Evolutionary conservation across 192 early-diverging fungal genomes (phyloP), one percentile per base, ranked within the genome.

Genomic region (Coemansia sp.): DNA sequence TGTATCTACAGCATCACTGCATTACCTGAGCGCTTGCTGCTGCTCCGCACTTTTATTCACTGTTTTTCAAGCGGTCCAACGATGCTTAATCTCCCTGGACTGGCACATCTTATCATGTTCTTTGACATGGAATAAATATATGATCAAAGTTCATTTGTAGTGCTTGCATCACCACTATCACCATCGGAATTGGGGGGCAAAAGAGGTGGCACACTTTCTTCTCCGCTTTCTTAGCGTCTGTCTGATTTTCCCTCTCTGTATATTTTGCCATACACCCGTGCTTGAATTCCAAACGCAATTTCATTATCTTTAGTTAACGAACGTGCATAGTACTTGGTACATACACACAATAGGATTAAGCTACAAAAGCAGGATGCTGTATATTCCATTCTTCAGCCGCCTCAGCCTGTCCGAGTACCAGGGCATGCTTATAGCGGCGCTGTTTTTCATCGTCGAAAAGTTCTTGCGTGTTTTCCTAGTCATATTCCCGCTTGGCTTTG

Each of bases 401-500:
- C 82, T 90, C 33, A 86, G 87, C 62, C 70, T 87, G 65, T 72
- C 85, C 38, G 89, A 89, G 67, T 90, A 90, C 75, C 85, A 86
- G 76, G 80, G 87, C 66, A 69, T 91, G 69, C 49, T 87, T 5
- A 70, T 91, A 50, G 88, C 90, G 15, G 72, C 90, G 33, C 65
- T 87, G 69, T 84, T 94, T 53, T 87, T 94, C 34, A 68, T 93
- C 0, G 72, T 89, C 55, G 94, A 95, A 75, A 88, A 87, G 70
- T 33, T 93, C 7, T 67, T 94, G 61, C 85, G 94, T 29, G 68
- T 94, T 22, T 85, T 94, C 65, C 81, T 90, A 31, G 75, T 88
- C 34, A 75, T 91, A 36, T 80, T 92, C 13, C 90, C 90, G 15
- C 64, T 85, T 34, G 79, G 87, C 22, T 64, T 87, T 29, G 58